Evolutionary conservation across 257 asterid genomes (phyloP).

Genomic region (Petrea volubilis): DNA sequence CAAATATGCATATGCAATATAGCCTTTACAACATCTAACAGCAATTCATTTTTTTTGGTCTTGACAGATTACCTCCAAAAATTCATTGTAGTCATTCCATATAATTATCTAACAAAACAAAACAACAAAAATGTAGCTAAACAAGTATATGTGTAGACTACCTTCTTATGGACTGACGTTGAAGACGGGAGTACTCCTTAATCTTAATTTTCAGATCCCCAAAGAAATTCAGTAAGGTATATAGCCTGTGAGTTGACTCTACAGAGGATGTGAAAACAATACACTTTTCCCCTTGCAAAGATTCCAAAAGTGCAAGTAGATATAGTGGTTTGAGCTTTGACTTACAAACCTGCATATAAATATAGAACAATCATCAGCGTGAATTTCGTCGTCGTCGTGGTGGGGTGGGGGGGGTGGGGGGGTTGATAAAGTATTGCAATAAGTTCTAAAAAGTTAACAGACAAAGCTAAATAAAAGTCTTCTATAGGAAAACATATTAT

Average conservation of each 20-base stretch:
- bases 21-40: too few relatives aligned
- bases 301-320: conserved; percentile 75
- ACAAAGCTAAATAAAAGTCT: neutral
- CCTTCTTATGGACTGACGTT: conserved; percentile 84
- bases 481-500: neutral
- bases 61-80: too few relatives aligned
- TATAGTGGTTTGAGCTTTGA: conserved; percentile 82
- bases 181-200: conserved; percentile 86
- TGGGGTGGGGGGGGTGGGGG: too few relatives aligned
- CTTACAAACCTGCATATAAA: conserved; percentile 63
- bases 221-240: conserved; percentile 65
- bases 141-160: conserved; percentile 23
- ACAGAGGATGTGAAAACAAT: conserved; percentile 92
- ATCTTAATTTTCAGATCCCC: conserved; percentile 59
- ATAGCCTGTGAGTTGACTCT: conserved; percentile 79
- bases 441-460: neutral
- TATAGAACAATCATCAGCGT: conserved; percentile 18
- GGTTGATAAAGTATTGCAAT: neutral
- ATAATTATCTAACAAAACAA: neutral
- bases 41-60: too few relatives aligned
- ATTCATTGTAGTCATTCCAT: neutral
- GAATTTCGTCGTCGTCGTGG: too few relatives aligned
- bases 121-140: neutral
- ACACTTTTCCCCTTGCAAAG: conserved; percentile 70
- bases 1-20: too few relatives aligned